Conservation (phyloP, 345 rosid species). For the Schrenkiella parvula region DNA sequence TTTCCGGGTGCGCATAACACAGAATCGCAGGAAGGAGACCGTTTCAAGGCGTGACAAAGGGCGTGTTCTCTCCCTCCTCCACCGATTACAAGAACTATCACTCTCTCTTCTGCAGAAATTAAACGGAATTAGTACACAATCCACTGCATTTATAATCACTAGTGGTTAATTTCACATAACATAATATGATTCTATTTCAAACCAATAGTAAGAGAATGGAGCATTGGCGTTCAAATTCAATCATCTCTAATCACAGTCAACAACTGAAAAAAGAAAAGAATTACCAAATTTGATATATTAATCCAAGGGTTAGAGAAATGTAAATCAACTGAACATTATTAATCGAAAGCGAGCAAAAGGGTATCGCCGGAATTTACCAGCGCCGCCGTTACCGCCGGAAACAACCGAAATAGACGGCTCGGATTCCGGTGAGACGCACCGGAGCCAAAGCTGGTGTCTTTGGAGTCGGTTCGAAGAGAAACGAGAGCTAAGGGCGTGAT, state of each 20-base stretch:
- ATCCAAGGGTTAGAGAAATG: not conserved
- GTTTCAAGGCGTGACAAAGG: slow-evolving; percentile 75
- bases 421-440: slow-evolving; percentile 29
- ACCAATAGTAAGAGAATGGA: not conserved
- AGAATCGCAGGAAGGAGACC: slow-evolving; percentile 63
- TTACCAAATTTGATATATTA: not conserved
- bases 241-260: not conserved
- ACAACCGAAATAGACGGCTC: slow-evolving; percentile 23
- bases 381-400: slow-evolving; percentile 13
- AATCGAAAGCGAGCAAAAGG: not conserved
- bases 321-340: not conserved
- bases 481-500: slow-evolving; percentile 14
- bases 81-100: slow-evolving; percentile 81
- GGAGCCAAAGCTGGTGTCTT: slow-evolving; percentile 16
- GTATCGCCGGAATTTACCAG: slow-evolving; percentile 25
- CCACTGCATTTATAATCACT: not conserved
- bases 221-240: not conserved
- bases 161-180: not conserved
- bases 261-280: not conserved
- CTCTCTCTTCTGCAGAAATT: slow-evolving; percentile 50
- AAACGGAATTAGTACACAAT: not conserved
- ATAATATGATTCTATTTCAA: not conserved
- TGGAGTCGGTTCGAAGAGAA: slow-evolving; percentile 7
- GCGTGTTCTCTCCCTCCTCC: slow-evolving; percentile 99
- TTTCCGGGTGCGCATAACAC: slow-evolving; percentile 95